Percentiles rank a stretch among this genome's conserved stretches.
These are phyloP conservation scores for Linnemannia elongata DNA, from an alignment of 192 early-diverging fungal species.

Conservation along the genomic window DNA sequence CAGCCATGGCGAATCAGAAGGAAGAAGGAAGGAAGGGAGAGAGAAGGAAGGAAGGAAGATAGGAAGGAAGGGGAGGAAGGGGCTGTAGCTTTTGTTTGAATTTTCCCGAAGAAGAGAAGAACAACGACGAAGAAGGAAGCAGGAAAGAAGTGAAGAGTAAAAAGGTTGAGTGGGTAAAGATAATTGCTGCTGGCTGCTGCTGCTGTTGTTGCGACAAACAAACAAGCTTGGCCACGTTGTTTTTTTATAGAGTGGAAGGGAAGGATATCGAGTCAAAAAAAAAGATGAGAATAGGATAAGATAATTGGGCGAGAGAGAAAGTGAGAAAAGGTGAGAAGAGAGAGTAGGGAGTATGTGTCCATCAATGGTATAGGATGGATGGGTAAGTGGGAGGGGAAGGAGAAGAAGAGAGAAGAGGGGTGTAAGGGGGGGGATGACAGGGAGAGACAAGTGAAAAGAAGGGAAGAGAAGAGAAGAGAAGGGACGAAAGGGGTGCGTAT, in stretches of 20 bases:
- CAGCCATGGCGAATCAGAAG: conserved; percentile 20
- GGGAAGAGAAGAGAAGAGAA: neutral
- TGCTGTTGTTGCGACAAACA: too few species aligned
- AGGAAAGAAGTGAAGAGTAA: neutral
- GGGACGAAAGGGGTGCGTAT: too few species aligned
- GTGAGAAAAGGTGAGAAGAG: neutral
- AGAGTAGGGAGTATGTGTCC: neutral
- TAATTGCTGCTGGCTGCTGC: neutral
- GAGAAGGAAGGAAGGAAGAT: neutral
- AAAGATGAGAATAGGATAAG: too few species aligned
- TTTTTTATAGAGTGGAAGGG: neutral
- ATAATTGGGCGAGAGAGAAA: neutral
- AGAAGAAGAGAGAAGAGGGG: neutral
- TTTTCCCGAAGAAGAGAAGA: too few species aligned
- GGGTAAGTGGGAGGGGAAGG: neutral
- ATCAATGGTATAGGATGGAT: neutral
- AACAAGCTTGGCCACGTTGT: too few species aligned
- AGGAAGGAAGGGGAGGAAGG: neutral
- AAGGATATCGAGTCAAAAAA: too few species aligned
- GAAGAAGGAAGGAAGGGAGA: neutral
- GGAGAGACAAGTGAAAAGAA: neutral
- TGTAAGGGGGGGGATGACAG: neutral
- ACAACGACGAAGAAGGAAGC: neutral
- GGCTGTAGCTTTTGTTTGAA: neutral
- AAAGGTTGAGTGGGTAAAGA: neutral